Evolutionary conservation across 768 basidiomycete species (phyloP), one percentile per base, ranked within the genome.

Genomic region (Neoboletus magnificus): DNA sequence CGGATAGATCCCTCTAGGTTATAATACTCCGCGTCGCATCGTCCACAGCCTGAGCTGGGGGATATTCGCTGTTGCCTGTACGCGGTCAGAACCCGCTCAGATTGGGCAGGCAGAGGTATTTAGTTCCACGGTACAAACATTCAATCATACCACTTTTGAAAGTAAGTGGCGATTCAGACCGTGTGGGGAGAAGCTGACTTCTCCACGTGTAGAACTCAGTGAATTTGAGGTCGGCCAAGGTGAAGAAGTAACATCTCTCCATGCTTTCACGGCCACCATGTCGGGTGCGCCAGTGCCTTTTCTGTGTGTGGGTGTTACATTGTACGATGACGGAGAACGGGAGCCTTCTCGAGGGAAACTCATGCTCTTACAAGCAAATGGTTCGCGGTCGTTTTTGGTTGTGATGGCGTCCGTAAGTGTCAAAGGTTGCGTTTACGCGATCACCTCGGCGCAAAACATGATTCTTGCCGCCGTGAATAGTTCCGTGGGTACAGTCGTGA

Each of bases 381-480:
- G 48, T 49, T 54, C 56, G 32, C 65, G 61, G 15, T 56, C 64
- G 27, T 66, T 59, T 50, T 49, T 61, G 49, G 57, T 57, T 18
- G 59, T 80, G 30, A 65, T 82, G 18, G 70, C 82, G 0, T 76
- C 80, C 16, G 59, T 67, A 2, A 67, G 76, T 1, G 80, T 85
- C 22, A 64, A 70, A 16, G 93, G 93, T 18, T 87, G 86, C 62
- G 84, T 91, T 1, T 92, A 86, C 66, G 78, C 85, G 2, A 60
- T 93, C 22, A 75, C 79, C 0, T 71, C 72, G 16, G 68, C 82
- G 8, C 70, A 78, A 47, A 78, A 76, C 32, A 72, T 78, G 52
- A 70, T 93, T 41, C 81, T 83, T 2, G 88, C 83, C 9, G 85
- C 89, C 0, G 79, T 92, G 41, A 91, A 93, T 64, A 84, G 89